Evolutionary conservation across 2,329 filamentous ascomycete genomes (phyloP), one percentile per base, ranked within the genome.

Genomic region (Beauveria sp.): DNA sequence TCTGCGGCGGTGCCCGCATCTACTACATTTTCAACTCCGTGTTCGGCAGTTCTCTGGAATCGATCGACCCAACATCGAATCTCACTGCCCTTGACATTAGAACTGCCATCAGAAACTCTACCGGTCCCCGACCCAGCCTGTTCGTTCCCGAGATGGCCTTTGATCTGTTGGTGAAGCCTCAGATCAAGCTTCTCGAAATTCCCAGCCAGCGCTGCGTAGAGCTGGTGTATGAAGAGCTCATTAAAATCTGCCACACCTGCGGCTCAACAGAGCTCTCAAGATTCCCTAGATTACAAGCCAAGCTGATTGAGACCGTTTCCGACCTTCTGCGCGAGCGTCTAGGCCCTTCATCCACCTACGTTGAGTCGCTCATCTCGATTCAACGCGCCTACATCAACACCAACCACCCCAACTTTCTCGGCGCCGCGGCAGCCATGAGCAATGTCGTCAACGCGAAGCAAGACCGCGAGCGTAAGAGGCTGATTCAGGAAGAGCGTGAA

Each of bases 11-110:
- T 71, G 93, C 93, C 52, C 86, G 93, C 63, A 97, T 98, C 70
- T 98, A 98, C 78, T 97, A 98, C 77, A 97, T 98, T 67, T 98
- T 97, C 82, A 98, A 98, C 78, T 96, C 93, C 5, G 93, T 98
- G 49, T 99, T 98, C 74, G 95, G 95, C 63, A 97, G 93, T 75
- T 96, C 93, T 22, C 81, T 99, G 56, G 95, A 99, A 73, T 90
- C 92, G 24, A 96, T 99, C 67, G 93, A 99, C 69, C 95, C 95
- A 5, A 99, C 93, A 2, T 91, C 89, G 53, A 99, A 99, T 70
- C 86, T 99, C 63, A 95, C 95, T 7, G 90, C 93, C 16, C 85
- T 93, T 54, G 95, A 99, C 72, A 99, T 99, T 67, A 86, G 95
- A 72, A 99, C 95, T 14, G 95, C 95, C 4, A 99, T 99, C 68